Evolutionary conservation across 345 rosid species (phyloP), one percentile per base, ranked within the genome.

Genomic region (Noccaea caerulescens): DNA sequence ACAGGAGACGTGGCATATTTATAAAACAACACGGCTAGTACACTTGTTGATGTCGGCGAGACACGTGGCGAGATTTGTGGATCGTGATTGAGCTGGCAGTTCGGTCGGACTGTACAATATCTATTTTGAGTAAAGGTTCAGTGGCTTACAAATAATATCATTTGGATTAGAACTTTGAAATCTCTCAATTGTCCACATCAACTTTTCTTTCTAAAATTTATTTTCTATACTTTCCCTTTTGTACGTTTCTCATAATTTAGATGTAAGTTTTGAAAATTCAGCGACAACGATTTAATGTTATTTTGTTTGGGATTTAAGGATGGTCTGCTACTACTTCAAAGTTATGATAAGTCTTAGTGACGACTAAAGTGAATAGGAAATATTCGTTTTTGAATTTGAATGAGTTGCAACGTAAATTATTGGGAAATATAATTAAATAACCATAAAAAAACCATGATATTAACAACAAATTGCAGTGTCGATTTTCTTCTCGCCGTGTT

Each of bases 241-340:
- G 72, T 66, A 49, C 42, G 39, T 58, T 73, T 66, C 77, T 73
- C 36, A 73, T 73, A 41, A 73, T 73, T 57, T 66, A 16, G 66
- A 66, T 49, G 77, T 34, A 46, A 46, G 42, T 64, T 47, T 56
- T 64, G 32, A 34, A 60, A 14, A 9, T 49, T 33, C 5, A 43
- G 45, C 45, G 77, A 73, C 72, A 73, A 32, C 30, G 53, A 57
- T 66, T 39, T 49, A 39, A 64, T 58, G 60, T 43, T 47, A 27
- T 49, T 65, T 57, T 39, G 42, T 73, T 65, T 65, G 51, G 43
- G 41, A 36, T 73, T 23, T 36, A 56, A 45, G 58, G 57, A 11
- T 64, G 37, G 44, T 9, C 71, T 66, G 1, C 10, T 64, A 47
- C 71, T 56, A 46, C 58, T 65, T 58, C 66, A 73, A 73, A 38